Base-by-base conservation (phyloP, 208 protist species). In the Histomonas meleagridis region DNA sequence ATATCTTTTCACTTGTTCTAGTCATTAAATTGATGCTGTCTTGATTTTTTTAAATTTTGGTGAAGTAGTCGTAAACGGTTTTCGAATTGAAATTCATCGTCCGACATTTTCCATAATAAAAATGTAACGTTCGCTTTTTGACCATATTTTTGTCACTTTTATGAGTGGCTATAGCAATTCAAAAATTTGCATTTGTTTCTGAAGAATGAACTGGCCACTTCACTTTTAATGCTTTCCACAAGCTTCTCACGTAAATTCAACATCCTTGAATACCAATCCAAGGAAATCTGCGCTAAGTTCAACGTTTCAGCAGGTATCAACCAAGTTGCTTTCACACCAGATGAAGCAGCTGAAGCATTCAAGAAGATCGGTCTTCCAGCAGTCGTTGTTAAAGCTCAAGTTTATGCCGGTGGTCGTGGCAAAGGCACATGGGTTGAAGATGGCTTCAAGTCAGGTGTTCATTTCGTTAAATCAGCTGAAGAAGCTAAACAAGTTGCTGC, bases 381-480 rank as follows among this genome's bases (percentile, higher is more conserved):
- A 40, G 55, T 92, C 60, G 92, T 94, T 16, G 90, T 94, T 65
- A 94, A 94, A 90, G 91, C 93, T 38, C 93, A 94, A 90, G 92
- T 99, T 93, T 96, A 98, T 38, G 98, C 98, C 49, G 98, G 98
- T 92, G 98, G 98, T 57, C 97, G 98, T 94, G 98, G 98, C 32
- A 97, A 97, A 94, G 98, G 98, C 65, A 96, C 94, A 69, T 99
- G 99, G 94, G 95, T 95, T 76, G 70, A 70, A 35, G 98, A 96
- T 93, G 98, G 98, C 79, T 98, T 97, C 94, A 95, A 97, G 92
- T 96, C 96, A 43, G 96, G 96, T 69, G 96, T 97, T 9, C 95
- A 96, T 91, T 53, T 96, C 35, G 91, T 91, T 79, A 93, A 95
- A 49, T 92, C 92, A 91, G 62, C 94, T 93, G 55, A 96, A 97